Evolutionary conservation across 768 basidiomycete species (phyloP).

Genomic region (Kwoniella newhampshirensis): DNA sequence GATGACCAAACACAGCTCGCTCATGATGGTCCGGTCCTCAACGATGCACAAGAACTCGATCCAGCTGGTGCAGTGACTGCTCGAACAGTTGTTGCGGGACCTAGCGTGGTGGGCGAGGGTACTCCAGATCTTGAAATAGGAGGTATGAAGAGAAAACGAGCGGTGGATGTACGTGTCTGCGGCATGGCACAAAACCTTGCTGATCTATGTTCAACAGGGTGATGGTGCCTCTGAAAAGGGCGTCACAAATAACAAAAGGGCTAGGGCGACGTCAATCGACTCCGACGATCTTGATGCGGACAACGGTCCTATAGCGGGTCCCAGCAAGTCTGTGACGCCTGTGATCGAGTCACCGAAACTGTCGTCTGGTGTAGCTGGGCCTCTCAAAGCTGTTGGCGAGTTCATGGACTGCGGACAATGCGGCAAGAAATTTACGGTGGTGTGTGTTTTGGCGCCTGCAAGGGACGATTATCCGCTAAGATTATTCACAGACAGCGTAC

Average conservation of each 20-base stretch:
- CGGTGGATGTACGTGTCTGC: not conserved
- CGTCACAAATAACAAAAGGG: conserved; percentile 24
- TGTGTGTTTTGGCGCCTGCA: conserved; percentile 55
- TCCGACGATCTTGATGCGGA: conserved; percentile 75
- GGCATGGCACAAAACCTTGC: not conserved
- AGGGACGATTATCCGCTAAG: conserved; percentile 3
- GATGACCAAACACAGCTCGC: conserved; percentile 22
- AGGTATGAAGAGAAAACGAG: conserved; percentile 9
- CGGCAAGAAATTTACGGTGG: conserved; percentile 81
- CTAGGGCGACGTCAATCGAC: conserved; percentile 50
- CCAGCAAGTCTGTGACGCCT: conserved; percentile 13
- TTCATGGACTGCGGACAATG: conserved; percentile 81
- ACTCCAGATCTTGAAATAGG: conserved; percentile 23
- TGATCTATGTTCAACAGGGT: not conserved
- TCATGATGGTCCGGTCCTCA: conserved; percentile 29
- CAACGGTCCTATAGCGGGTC: conserved; percentile 7
- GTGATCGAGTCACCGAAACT: conserved; percentile 63
- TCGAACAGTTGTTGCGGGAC: conserved; percentile 41
- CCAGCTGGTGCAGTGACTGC: conserved; percentile 45
- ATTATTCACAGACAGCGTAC: conserved; percentile 69
- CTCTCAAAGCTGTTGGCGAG: conserved; percentile 71
- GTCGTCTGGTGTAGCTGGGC: conserved; percentile 56
- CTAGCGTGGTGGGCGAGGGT: conserved; percentile 36
- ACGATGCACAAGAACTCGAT: conserved; percentile 20
- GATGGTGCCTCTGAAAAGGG: conserved; percentile 10